Conservation (phyloP, 345 rosid genomes). For the Citrus unshiu region DNA sequence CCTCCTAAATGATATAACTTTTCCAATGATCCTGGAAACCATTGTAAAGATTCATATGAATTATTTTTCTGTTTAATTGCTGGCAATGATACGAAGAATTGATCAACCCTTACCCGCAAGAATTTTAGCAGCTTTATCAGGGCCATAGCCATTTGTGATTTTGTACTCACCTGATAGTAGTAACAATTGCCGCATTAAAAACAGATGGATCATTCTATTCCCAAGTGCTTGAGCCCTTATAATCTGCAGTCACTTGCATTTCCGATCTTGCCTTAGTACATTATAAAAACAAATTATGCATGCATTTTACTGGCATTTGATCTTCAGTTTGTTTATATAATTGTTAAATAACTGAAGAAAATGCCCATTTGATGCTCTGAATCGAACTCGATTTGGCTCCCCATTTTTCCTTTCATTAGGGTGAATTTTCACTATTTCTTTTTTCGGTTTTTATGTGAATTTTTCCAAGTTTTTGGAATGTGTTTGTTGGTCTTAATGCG, state of each 20-base stretch:
- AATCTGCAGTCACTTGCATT: conserved; percentile 26
- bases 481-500: no score
- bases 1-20: conserved; percentile 27
- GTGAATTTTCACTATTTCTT: no score
- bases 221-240: conserved; percentile 21
- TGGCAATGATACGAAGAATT: background rate
- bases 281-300: background rate
- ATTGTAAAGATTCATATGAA: background rate
- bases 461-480: no score
- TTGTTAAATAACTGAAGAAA: conserved; percentile 24
- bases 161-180: conserved; percentile 29
- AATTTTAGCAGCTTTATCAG: conserved; percentile 18
- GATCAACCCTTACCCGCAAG: background rate
- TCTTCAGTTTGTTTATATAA: background rate
- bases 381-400: conserved; percentile 11
- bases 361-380: conserved; percentile 26
- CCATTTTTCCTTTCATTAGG: background rate
- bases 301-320: background rate
- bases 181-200: conserved; percentile 17
- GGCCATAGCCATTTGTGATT: conserved; percentile 34
- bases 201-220: conserved; percentile 26
- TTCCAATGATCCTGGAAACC: conserved; percentile 27
- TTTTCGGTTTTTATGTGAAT: no score
- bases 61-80: background rate
- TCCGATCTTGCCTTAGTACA: conserved; percentile 15